Evolutionary conservation across 1,139 yeast species (phyloP).

Genomic region (Sugiyamaella neomexicana): DNA sequence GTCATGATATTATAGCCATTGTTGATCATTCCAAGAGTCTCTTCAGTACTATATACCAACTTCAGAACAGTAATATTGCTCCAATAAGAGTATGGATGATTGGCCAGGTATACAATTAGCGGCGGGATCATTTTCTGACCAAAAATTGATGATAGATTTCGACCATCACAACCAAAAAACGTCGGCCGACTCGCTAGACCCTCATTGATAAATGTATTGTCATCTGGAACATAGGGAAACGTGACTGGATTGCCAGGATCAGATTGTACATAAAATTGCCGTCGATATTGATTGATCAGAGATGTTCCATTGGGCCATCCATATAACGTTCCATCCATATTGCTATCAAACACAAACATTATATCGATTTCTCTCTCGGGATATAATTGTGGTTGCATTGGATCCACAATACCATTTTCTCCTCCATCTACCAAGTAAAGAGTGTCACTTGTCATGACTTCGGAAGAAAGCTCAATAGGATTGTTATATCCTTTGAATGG

Average conservation of each 20-base stretch:
- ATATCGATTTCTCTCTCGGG: constrained; percentile 71
- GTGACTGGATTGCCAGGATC: constrained; percentile 38
- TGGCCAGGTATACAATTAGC: constrained; percentile 75
- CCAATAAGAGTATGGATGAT: constrained; percentile 64
- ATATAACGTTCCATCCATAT: constrained; percentile 74
- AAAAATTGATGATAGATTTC: constrained; percentile 59
- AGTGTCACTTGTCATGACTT: constrained; percentile 35
- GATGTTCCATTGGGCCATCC: constrained; percentile 70
- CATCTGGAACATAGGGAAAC: constrained; percentile 88
- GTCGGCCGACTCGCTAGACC: constrained; percentile 53
- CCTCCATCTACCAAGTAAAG: constrained; percentile 87
- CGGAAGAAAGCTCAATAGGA: constrained; percentile 55
- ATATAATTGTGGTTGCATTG: constrained; percentile 74
- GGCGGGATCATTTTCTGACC: constrained; percentile 65
- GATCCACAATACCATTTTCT: constrained; percentile 77
- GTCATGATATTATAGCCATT: constrained; percentile 83
- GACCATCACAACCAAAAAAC: constrained; percentile 82
- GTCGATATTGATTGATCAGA: constrained; percentile 52
- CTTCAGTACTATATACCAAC: constrained; percentile 59
- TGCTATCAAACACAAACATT: constrained; percentile 78
- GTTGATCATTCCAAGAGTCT: constrained; percentile 59
- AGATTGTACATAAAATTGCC: constrained; percentile 48
- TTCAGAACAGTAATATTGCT: constrained; percentile 75
- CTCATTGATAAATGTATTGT: constrained; percentile 52
- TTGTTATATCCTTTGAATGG: constrained; percentile 73